These are phyloP conservation scores for Olyra latifolia DNA, from an alignment of 176 grass and related monocot genomes.

Conservation along the genomic window DNA sequence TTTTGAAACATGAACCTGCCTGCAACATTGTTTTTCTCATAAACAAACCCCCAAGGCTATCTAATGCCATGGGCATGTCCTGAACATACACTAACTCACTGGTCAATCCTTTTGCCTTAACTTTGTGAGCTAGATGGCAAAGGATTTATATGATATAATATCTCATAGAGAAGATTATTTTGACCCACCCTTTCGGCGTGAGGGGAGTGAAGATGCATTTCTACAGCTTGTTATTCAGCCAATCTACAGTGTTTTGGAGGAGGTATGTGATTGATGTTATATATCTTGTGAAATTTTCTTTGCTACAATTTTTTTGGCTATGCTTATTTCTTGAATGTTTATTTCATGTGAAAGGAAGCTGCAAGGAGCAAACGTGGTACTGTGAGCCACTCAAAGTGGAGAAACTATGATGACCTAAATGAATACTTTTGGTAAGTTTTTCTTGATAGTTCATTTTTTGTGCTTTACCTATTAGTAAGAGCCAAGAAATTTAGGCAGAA, in stretches of 20 bases:
- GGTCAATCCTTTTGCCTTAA: slow-evolving; percentile 1
- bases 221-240: slow-evolving; percentile 67
- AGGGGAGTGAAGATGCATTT: slow-evolving; percentile 60
- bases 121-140: slow-evolving; percentile 72
- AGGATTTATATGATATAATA: slow-evolving; percentile 58
- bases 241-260: slow-evolving; percentile 61
- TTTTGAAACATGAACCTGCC: neutral
- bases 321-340: slow-evolving; percentile 26
- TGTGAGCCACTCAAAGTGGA: slow-evolving; percentile 88
- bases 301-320: neutral
- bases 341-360: slow-evolving; percentile 75
- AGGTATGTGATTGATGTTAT: slow-evolving; percentile 61
- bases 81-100: slow-evolving; percentile 7
- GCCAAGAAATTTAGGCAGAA: neutral
- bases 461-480: slow-evolving; percentile 3
- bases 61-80: neutral
- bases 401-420: slow-evolving; percentile 98
- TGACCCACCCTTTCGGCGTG: slow-evolving; percentile 39
- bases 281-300: neutral
- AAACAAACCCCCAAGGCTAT: neutral
- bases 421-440: slow-evolving; percentile 87
- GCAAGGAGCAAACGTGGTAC: slow-evolving; percentile 58
- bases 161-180: slow-evolving; percentile 13
- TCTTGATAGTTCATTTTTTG: slow-evolving; percentile 24
- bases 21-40: neutral